phyloP scores from a whole-genome alignment of 768 basidiomycete genomes.

The Tricholoma terreum region DNA sequence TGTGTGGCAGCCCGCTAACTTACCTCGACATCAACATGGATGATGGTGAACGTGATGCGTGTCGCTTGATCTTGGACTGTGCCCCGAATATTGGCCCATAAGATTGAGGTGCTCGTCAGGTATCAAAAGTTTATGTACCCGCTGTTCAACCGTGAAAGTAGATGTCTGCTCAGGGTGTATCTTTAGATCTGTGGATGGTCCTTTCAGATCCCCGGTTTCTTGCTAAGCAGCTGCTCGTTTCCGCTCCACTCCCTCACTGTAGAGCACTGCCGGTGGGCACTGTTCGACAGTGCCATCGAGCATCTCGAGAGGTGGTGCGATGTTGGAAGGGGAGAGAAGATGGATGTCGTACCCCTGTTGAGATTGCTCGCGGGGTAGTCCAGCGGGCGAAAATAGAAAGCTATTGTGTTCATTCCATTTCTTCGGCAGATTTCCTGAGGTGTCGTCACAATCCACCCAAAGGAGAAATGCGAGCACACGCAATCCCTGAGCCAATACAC shows the following conservation, averaged over 20 bases:
- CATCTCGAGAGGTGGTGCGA: constrained; percentile 42
- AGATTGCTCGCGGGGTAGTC: constrained; percentile 31
- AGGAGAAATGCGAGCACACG: constrained; percentile 27
- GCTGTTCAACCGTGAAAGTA: background rate
- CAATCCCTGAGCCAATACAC: constrained; percentile 22
- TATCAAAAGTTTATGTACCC: background rate
- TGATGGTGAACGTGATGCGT: background rate
- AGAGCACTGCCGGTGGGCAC: background rate
- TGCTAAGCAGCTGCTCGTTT: background rate
- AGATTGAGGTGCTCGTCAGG: no score
- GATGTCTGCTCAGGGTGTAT: background rate
- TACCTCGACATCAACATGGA: background rate
- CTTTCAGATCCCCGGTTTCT: background rate
- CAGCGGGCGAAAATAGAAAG: constrained; percentile 35
- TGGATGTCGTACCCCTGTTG: constrained; percentile 37
- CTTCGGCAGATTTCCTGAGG: constrained; percentile 43
- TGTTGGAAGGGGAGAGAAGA: constrained; percentile 40
- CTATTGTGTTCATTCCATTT: constrained; percentile 47
- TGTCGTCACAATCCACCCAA: constrained; percentile 44
- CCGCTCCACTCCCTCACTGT: background rate
- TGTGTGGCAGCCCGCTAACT: no score
- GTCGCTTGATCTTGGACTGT: background rate
- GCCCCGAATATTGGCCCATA: background rate
- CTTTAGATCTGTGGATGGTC: background rate
- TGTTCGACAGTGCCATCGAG: constrained; percentile 35